Evolutionary conservation across 108 stramenopile genomes (phyloP), one percentile per base, ranked within the genome.

Genomic region (Cyclotella distinguenda): DNA sequence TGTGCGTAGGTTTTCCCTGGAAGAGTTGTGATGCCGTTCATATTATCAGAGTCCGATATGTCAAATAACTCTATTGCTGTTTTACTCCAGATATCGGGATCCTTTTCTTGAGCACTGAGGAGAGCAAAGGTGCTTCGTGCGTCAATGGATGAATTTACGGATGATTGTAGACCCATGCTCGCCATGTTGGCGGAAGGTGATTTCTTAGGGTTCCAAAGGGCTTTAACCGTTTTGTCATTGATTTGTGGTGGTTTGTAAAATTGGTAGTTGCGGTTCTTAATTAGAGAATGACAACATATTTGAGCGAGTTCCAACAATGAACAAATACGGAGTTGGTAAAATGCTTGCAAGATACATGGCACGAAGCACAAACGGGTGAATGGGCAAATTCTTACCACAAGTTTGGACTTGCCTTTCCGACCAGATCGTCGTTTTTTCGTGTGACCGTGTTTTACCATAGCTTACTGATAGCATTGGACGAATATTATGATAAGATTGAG

Each of bases 341-440:
- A 66, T 15, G 25, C 18, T 22, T 18, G 39, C 22, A 11, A 21
- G 21, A 16, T 42, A 10, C 25, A 9, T 18, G 26, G 7, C 31
- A 12, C 32, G n/a, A 18, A 13, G 32, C 32, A 34, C 3, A 11
- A 28, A 16, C n/a, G 18, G 16, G 49, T 11, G 35, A 16, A 27
- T 32, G 2, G 4, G n/a, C 47, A 38, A 40, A 27, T 40, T 32
- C 79, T 72, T 42, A 81, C 84, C 84, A 83, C 84, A 34, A 91
- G 71, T 59, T 91, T 88, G 1, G 81, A 74, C 49, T 58, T 72
- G 39, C 90, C 90, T 16, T 54, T 79, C 1, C 87, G 73, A 4
- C 90, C 87, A 6, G 90, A 68, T 35, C 90, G 70, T 82, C 90
- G 74, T 59, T 91, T 91, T 63, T 88, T 88, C 57, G 76, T 78